phyloP scores from a whole-genome alignment of 495 filamentous ascomycete species.

The Aspergillus conjunctus region DNA sequence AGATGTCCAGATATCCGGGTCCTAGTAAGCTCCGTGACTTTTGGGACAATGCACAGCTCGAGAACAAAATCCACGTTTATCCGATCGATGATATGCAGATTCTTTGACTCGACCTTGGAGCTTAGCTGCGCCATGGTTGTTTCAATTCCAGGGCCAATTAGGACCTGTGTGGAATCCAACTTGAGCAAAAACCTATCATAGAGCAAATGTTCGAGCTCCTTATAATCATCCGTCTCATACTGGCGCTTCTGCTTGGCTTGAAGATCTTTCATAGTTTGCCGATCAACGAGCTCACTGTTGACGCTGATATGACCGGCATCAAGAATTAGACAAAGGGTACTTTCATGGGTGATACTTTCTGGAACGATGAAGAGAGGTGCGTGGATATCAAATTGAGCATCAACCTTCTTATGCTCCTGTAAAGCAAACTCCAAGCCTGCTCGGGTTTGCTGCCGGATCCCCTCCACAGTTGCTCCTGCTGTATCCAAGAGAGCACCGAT shows the following conservation, averaged over 20 bases:
- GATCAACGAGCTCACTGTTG: constrained; percentile 89
- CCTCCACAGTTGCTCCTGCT: constrained; percentile 92
- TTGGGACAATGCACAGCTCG: constrained; percentile 90
- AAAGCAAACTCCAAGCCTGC: constrained; percentile 95
- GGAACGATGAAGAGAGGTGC: constrained; percentile 96
- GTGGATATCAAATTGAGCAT: constrained; percentile 92
- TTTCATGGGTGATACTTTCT: constrained; percentile 80
- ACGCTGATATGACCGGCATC: constrained; percentile 96
- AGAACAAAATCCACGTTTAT: constrained; percentile 96
- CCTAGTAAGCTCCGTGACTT: constrained; percentile 89
- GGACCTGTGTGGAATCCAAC: constrained; percentile 87
- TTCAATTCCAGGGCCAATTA: constrained; percentile 93
- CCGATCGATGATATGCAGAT: constrained; percentile 89
- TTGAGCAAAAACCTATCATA: constrained; percentile 95
- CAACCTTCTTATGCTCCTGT: constrained; percentile 96
- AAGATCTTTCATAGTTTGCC: constrained; percentile 81
- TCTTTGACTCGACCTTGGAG: constrained; percentile 64
- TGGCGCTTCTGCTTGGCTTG: constrained; percentile 87
- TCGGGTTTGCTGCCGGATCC: constrained; percentile 88
- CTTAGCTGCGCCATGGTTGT: constrained; percentile 84
- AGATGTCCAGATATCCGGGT: constrained; percentile 88
- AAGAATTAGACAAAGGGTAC: constrained; percentile 83
- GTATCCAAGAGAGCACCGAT: constrained; percentile 92
- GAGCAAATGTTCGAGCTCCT: constrained; percentile 82
- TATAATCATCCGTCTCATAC: constrained; percentile 87